Conservation (phyloP, 495 filamentous ascomycete species). For the Aspergillus ostianus region DNA sequence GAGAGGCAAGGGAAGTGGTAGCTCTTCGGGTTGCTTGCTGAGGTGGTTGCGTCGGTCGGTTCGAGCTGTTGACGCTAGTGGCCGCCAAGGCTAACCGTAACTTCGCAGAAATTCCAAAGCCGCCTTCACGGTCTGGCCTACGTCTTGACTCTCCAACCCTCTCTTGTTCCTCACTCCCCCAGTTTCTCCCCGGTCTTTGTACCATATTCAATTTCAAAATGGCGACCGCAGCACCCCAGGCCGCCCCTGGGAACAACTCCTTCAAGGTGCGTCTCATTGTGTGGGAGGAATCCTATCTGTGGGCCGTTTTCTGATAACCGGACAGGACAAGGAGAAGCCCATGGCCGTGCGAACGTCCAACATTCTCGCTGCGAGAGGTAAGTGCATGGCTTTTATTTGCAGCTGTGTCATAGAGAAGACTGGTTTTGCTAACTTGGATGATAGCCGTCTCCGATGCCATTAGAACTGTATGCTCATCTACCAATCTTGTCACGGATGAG, state of each 20-base stretch:
- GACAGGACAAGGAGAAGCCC: conserved; percentile 96
- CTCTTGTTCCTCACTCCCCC: conserved; percentile 16
- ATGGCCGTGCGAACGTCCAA: conserved; percentile 92
- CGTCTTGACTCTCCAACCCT: conserved; percentile 17
- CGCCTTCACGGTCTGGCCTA: conserved; percentile 18
- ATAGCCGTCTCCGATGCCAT: conserved; percentile 95
- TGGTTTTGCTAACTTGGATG: conserved; percentile 15
- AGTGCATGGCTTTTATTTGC: conserved; percentile 12
- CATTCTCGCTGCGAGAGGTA: conserved; percentile 95
- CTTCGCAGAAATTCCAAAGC: conserved; percentile 49
- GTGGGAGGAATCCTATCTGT: conserved; percentile 31
- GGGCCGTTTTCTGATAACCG: conserved; percentile 46
- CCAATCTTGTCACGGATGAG: conserved; percentile 33
- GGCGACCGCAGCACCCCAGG: conserved; percentile 60
- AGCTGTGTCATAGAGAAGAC: not conserved
- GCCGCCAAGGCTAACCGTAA: conserved; percentile 57
- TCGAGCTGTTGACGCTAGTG: conserved; percentile 39
- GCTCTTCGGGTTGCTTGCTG: conserved; percentile 22
- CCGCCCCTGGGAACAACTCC: conserved; percentile 62
- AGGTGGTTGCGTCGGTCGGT: conserved; percentile 22
- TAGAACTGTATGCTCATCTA: conserved; percentile 60
- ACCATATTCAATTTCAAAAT: conserved; percentile 48
- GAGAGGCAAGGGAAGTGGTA: not conserved
- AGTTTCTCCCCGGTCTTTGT: conserved; percentile 9
- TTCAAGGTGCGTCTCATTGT: conserved; percentile 65